These are phyloP conservation scores for Cucumis cinereus DNA, from an alignment of 306 rosid genomes.

Conservation along the genomic window DNA sequence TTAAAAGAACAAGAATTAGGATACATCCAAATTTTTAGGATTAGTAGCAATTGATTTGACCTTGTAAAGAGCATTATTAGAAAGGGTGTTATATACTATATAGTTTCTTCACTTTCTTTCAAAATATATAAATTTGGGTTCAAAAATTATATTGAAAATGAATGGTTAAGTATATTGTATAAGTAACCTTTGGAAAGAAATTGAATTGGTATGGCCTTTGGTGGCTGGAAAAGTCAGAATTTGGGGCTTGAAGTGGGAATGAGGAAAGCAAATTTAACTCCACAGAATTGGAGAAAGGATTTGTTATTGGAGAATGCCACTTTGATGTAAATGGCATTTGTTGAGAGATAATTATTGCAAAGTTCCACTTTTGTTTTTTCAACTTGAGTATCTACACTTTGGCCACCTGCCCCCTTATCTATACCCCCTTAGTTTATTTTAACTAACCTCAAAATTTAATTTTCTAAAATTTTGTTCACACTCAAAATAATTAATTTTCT, in stretches of 20 bases:
- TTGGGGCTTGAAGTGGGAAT: background rate
- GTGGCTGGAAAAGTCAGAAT: conserved; percentile 12
- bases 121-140: background rate
- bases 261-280: background rate
- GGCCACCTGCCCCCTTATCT: background rate
- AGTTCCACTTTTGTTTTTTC: background rate
- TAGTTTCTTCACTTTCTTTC: background rate
- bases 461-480: background rate
- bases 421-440: background rate
- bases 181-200: background rate
- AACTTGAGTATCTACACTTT: background rate
- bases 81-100: background rate
- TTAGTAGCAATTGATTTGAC: background rate
- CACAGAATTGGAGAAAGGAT: background rate
- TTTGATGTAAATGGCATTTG: background rate
- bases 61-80: background rate
- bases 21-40: background rate
- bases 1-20: background rate
- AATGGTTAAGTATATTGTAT: too few relatives aligned
- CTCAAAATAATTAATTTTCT: background rate
- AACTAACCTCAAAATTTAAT: background rate
- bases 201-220: background rate
- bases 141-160: background rate
- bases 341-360: conserved; percentile 2
- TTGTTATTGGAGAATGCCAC: background rate